Percentiles rank a stretch among this genome's conserved stretches.
Evolutionary conservation across 225 moss, liverwort and hornwort species (phyloP).

Genomic region (Pseudisothecium myosuroides): DNA sequence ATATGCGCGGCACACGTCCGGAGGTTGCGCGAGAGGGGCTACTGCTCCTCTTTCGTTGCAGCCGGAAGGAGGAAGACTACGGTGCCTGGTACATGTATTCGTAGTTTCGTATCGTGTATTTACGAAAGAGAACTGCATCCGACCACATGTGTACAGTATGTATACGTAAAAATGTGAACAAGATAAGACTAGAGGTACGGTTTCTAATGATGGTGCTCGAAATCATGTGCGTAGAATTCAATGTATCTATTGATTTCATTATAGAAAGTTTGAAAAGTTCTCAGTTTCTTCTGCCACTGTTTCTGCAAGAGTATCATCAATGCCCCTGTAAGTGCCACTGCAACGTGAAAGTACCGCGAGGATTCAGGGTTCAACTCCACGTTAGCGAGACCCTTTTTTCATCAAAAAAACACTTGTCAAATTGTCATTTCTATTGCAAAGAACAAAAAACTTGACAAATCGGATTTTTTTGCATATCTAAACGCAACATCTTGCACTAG

Average conservation of each 20-base stretch:
- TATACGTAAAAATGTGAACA: background rate
- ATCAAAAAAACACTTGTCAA: background rate
- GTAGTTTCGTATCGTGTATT: background rate
- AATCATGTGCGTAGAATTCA: background rate
- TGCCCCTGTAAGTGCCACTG: background rate
- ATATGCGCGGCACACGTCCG: background rate
- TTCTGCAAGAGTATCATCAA: background rate
- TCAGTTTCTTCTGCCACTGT: background rate
- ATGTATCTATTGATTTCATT: background rate
- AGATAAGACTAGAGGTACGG: background rate
- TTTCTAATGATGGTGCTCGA: background rate
- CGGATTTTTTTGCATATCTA: background rate
- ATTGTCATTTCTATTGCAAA: background rate
- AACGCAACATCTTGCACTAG: background rate
- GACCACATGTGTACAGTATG: background rate
- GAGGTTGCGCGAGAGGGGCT: background rate
- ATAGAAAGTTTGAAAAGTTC: background rate
- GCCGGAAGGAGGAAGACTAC: conserved; percentile 16
- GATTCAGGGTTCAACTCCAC: background rate
- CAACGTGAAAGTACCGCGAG: background rate
- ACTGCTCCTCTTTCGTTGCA: background rate
- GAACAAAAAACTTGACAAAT: background rate
- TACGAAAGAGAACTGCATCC: background rate
- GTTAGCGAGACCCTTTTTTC: background rate
- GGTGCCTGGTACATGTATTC: background rate